Percentiles rank a stretch among this genome's conserved stretches.
phyloP scores from a whole-genome alignment of 345 rosid genomes.

The Gossypium thurberi region DNA sequence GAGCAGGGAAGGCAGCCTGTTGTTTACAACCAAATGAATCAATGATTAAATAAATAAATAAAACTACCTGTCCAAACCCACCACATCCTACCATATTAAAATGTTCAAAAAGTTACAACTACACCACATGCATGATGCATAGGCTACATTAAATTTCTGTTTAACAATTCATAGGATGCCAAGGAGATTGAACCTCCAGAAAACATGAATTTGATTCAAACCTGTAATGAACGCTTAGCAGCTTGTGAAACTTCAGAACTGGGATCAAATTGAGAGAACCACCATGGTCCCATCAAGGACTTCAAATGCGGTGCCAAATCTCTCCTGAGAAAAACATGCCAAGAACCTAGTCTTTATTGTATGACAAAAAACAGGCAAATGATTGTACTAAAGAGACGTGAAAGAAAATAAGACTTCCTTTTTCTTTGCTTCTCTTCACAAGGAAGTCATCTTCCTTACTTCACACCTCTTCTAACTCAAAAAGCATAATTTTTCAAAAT shows the following conservation, averaged over 20 bases:
- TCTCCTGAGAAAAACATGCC: conserved; percentile 47
- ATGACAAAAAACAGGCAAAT: background rate
- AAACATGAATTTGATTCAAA: conserved; percentile 18
- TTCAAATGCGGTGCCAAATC: conserved; percentile 87
- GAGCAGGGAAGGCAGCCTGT: conserved; percentile 93
- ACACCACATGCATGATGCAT: background rate
- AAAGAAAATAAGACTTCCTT: conserved; percentile 1
- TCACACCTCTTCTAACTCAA: background rate
- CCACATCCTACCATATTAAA: background rate
- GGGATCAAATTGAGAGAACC: conserved; percentile 93
- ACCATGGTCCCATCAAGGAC: conserved; percentile 96
- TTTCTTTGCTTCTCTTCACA: background rate
- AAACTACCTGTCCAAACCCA: conserved; percentile 12
- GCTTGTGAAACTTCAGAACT: conserved; percentile 80
- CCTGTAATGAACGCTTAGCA: conserved; percentile 88
- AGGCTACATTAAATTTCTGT: background rate
- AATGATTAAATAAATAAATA: conserved; percentile 18
- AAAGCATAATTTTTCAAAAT: background rate
- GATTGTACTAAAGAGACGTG: background rate
- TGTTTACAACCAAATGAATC: conserved; percentile 18
- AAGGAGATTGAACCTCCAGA: background rate
- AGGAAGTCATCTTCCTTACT: background rate
- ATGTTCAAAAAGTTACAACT: background rate
- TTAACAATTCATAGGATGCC: background rate
- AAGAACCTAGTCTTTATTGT: background rate